Evolutionary conservation across 176 grass and related monocot species (phyloP).

Genomic region (Thinopyrum elongatum): DNA sequence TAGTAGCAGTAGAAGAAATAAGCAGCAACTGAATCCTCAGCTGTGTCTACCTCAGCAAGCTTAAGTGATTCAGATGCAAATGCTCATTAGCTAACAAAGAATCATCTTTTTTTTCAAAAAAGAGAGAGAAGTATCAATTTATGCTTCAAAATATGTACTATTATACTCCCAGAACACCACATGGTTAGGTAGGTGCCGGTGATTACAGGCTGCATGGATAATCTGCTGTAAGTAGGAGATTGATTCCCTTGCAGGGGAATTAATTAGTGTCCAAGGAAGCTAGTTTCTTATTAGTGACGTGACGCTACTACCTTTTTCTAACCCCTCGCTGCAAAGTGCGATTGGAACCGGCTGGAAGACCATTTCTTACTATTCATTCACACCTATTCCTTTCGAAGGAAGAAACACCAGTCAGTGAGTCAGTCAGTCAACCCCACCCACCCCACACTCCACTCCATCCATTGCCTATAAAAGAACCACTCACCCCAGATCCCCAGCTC

Average conservation of each 20-base stretch:
- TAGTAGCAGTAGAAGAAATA: too few relatives aligned
- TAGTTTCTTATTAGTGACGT: not conserved
- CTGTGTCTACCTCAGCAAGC: too few relatives aligned
- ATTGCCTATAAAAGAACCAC: constrained; percentile 8
- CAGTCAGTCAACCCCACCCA: not conserved
- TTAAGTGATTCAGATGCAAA: too few relatives aligned
- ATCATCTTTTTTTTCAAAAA: too few relatives aligned
- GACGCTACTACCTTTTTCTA: not conserved
- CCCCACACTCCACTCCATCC: not conserved
- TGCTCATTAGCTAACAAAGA: too few relatives aligned
- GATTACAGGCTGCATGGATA: too few relatives aligned
- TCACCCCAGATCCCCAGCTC: not conserved
- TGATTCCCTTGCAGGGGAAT: too few relatives aligned
- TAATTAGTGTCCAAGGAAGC: not conserved
- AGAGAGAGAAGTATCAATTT: too few relatives aligned
- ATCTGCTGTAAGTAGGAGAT: too few relatives aligned
- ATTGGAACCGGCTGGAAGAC: too few relatives aligned
- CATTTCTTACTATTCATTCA: not conserved
- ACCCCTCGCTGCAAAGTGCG: too few relatives aligned
- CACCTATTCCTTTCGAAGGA: not conserved
- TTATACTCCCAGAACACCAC: not conserved
- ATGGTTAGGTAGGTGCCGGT: not conserved
- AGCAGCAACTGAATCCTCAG: too few relatives aligned
- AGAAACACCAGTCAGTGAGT: not conserved
- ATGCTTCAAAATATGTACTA: not conserved